These are phyloP conservation scores for Annulohypoxylon maeteangense DNA, from an alignment of 495 filamentous ascomycete species.

Conservation along the genomic window DNA sequence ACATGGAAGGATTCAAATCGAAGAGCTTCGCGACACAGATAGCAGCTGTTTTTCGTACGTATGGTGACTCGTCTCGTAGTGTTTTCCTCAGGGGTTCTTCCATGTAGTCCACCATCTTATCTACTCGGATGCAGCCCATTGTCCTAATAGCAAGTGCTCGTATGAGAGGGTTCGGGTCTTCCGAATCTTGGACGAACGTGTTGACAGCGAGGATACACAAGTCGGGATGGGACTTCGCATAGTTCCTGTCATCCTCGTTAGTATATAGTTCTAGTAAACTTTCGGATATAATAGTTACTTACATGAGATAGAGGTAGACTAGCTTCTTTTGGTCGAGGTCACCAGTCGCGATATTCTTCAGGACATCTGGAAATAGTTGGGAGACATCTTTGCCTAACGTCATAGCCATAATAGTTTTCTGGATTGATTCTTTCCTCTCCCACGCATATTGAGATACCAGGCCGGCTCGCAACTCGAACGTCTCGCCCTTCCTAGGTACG, in stretches of 20 bases:
- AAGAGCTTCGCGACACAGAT: constrained; percentile 99
- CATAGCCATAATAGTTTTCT: constrained; percentile 99
- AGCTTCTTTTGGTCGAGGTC: constrained; percentile 99
- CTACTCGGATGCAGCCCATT: constrained; percentile 99
- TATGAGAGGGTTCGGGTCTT: constrained; percentile 97
- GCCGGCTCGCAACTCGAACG: constrained; percentile 95
- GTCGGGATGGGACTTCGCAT: constrained; percentile 98
- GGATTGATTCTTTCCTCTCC: constrained; percentile 98
- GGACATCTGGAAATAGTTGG: constrained; percentile 94
- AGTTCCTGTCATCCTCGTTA: constrained; percentile 76
- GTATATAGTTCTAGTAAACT: background rate
- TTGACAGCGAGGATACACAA: constrained; percentile 99
- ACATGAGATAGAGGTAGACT: constrained; percentile 99
- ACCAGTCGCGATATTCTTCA: constrained; percentile 97
- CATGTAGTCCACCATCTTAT: constrained; percentile 99
- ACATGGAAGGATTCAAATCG: constrained; percentile 90
- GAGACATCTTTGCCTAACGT: constrained; percentile 99
- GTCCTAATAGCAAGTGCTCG: constrained; percentile 94
- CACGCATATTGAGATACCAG: constrained; percentile 99
- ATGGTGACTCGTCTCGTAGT: constrained; percentile 94
- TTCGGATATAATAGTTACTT: constrained; percentile 44
- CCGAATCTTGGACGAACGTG: constrained; percentile 98
- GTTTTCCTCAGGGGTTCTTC: constrained; percentile 98
- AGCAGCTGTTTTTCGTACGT: constrained; percentile 97
- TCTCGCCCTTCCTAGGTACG: constrained; percentile 93